phyloP scores from a whole-genome alignment of 805 yeast species.

The Candida piceae region DNA sequence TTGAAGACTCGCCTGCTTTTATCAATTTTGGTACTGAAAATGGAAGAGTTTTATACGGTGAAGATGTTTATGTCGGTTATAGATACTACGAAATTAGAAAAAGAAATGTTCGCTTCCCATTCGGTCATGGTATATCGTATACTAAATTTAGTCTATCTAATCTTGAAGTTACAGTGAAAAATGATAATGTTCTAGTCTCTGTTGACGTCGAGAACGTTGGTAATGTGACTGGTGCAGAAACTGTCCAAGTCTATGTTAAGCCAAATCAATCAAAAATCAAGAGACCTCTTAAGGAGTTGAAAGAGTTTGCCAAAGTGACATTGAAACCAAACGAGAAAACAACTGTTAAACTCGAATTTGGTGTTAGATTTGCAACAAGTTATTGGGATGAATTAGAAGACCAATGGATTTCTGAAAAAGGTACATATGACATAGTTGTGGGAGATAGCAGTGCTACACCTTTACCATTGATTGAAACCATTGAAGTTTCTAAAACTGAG shows the following conservation, averaged over 20 bases:
- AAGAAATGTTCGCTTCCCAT: conserved; percentile 35
- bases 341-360: conserved; percentile 32
- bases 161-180: conserved; percentile 24
- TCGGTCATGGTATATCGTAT: conserved; percentile 42
- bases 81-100: conserved; percentile 36
- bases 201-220: conserved; percentile 47
- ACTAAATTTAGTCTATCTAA: conserved; percentile 31
- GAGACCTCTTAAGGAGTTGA: conserved; percentile 55
- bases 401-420: conserved; percentile 50
- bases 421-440: conserved; percentile 38
- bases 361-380: conserved; percentile 47
- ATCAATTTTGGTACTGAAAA: conserved; percentile 33
- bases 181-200: conserved; percentile 16
- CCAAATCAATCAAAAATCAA: conserved; percentile 30
- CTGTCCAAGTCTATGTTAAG: conserved; percentile 46
- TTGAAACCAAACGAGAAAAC: conserved; percentile 24
- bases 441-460: conserved; percentile 41
- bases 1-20: conserved; percentile 33
- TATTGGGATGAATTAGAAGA: conserved; percentile 45
- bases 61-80: conserved; percentile 42
- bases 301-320: conserved; percentile 45
- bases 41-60: conserved; percentile 38
- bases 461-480: not conserved
- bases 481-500: not conserved
- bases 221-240: conserved; percentile 42